phyloP scores from a whole-genome alignment of 768 basidiomycete genomes.

The Russula vinacea region DNA sequence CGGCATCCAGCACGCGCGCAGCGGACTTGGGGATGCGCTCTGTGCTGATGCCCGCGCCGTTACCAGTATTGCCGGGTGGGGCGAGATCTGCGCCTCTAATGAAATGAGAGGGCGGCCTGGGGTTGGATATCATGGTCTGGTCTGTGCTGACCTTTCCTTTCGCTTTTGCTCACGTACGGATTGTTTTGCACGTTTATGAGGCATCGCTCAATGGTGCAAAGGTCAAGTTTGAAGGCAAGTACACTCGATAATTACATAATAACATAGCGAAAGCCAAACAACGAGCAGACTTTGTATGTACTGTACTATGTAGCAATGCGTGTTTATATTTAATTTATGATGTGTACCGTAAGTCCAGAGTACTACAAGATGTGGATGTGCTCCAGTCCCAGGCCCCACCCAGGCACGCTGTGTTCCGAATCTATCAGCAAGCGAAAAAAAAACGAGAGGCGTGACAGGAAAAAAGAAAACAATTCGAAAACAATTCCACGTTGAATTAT shows the following conservation, averaged over 20 bases:
- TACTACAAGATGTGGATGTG: slow-evolving; percentile 20
- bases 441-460: background rate
- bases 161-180: slow-evolving; percentile 35
- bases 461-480: slow-evolving; percentile 6
- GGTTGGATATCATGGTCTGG: background rate
- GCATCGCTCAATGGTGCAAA: slow-evolving; percentile 30
- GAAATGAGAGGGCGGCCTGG: background rate
- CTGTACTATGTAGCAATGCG: slow-evolving; percentile 1
- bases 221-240: background rate
- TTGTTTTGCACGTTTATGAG: slow-evolving; percentile 39
- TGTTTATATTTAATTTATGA: slow-evolving; percentile 5
- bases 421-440: background rate
- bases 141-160: slow-evolving; percentile 33
- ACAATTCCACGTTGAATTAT: background rate
- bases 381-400: background rate
- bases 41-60: slow-evolving; percentile 33
- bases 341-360: slow-evolving; percentile 1
- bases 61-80: slow-evolving; percentile 12
- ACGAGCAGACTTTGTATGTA: background rate
- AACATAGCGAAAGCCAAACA: background rate
- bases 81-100: slow-evolving; percentile 33
- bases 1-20: slow-evolving; percentile 62
- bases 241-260: slow-evolving; percentile 17
- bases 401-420: background rate
- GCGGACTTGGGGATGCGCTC: slow-evolving; percentile 71